Evolutionary conservation across 2,329 filamentous ascomycete genomes (phyloP).

Genomic region (Ophiosphaerella herpotricha): DNA sequence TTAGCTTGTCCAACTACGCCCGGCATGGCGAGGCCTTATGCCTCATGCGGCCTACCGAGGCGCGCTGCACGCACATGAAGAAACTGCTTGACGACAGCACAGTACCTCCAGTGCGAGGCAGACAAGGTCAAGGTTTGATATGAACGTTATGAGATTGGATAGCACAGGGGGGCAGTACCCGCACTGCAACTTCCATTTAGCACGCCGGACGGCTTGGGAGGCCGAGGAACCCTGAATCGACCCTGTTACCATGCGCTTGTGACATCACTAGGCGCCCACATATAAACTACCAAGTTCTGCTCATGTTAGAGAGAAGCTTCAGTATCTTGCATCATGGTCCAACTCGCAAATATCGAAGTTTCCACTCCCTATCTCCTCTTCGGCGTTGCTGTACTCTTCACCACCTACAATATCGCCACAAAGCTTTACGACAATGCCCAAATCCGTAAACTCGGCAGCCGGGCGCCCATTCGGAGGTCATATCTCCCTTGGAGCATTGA

Average conservation of each 20-base stretch:
- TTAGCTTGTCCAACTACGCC: no score
- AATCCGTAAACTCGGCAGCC: constrained; percentile 50
- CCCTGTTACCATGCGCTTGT: not conserved
- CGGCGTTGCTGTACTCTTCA: constrained; percentile 20
- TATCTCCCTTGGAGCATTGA: constrained; percentile 62
- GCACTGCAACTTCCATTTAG: no score
- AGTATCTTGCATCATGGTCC: constrained; percentile 25
- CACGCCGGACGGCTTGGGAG: not conserved
- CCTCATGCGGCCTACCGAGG: constrained; percentile 12
- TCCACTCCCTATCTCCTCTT: constrained; percentile 29
- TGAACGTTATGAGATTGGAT: not conserved
- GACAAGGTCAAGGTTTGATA: no score
- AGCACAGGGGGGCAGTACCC: no score
- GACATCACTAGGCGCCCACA: not conserved
- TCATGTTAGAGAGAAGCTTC: not conserved
- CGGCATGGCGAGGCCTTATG: not conserved
- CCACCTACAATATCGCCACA: constrained; percentile 20
- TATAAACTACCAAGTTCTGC: constrained; percentile 5
- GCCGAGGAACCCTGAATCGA: not conserved
- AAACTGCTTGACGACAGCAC: not conserved
- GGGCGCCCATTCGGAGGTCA: constrained; percentile 49
- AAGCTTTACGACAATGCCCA: constrained; percentile 39
- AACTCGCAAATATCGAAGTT: constrained; percentile 19
- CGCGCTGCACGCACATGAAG: constrained; percentile 4
- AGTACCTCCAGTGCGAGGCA: not conserved